A percentile compares a stretch with the other conserved stretches of the same genome.
Evolutionary conservation across 306 rosid species (phyloP).

Genomic region (Oxytropis ochrocephala): DNA sequence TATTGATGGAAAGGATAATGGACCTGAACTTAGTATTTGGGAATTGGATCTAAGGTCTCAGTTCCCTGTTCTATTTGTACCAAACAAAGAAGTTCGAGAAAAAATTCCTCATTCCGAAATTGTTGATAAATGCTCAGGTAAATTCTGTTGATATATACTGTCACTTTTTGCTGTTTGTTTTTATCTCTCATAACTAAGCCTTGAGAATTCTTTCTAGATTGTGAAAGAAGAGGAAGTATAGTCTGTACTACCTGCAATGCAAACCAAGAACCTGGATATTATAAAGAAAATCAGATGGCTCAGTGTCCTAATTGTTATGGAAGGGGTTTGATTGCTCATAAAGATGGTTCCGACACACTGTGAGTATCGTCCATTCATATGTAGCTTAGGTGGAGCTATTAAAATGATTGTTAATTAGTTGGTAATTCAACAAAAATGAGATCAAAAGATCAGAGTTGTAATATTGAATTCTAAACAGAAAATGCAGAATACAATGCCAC

Average conservation of each 20-base stretch:
- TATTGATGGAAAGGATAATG: conserved; percentile 70
- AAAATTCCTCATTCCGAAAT: conserved; percentile 81
- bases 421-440: neutral
- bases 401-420: neutral
- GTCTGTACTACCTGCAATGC: conserved; percentile 63
- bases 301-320: conserved; percentile 76
- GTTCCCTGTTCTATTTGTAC: conserved; percentile 73
- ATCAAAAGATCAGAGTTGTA: neutral
- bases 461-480: neutral
- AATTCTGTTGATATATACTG: neutral
- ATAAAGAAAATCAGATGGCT: conserved; percentile 70
- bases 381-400: neutral
- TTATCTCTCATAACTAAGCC: conserved; percentile 3
- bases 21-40: conserved; percentile 80
- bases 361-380: conserved; percentile 32
- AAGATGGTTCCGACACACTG: conserved; percentile 91
- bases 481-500: neutral
- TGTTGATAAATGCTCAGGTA: conserved; percentile 78
- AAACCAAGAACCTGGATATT: conserved; percentile 72
- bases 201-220: conserved; percentile 44
- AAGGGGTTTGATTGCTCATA: conserved; percentile 93
- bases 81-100: conserved; percentile 52
- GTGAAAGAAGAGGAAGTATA: conserved; percentile 65
- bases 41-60: conserved; percentile 83
- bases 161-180: neutral